A percentile compares a stretch with the other conserved stretches of the same genome.
Evolutionary conservation across 768 basidiomycete genomes (phyloP).

Genomic region (Russula emetica): DNA sequence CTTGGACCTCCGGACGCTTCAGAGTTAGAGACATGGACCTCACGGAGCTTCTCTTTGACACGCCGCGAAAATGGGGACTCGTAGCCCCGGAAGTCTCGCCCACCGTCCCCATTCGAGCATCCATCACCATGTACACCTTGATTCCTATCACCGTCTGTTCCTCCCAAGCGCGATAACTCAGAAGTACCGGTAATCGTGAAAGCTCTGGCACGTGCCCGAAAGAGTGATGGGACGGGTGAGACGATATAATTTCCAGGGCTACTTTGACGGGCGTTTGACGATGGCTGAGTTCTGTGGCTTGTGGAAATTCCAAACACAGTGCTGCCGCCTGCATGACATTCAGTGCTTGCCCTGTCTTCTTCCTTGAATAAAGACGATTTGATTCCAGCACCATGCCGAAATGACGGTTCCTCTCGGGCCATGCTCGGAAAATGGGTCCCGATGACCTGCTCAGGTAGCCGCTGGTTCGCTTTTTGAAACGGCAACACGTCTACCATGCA

Average conservation of each 20-base stretch:
- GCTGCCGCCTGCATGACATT: not conserved
- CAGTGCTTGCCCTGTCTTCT: not conserved
- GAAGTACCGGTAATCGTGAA: not conserved
- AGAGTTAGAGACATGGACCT: not conserved
- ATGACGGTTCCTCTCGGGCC: not conserved
- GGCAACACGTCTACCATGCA: not conserved
- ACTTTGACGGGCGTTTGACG: not conserved
- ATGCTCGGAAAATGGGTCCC: not conserved
- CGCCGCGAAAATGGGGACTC: constrained; percentile 43
- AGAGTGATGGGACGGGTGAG: constrained; percentile 12
- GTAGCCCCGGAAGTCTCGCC: constrained; percentile 25
- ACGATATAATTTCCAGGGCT: not conserved
- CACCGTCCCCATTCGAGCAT: not conserved
- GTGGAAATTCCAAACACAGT: not conserved
- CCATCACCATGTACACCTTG: not conserved
- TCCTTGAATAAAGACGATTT: not conserved
- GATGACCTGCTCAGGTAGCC: not conserved
- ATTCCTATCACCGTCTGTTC: not conserved
- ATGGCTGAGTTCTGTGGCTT: not conserved
- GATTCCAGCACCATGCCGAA: not conserved
- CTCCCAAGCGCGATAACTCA: not conserved
- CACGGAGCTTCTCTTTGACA: constrained; percentile 41
- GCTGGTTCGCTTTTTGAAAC: not conserved
- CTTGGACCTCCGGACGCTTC: not conserved
- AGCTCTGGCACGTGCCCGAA: constrained; percentile 9